Conservation (phyloP, 2,329 filamentous ascomycete genomes). For the Penicillium paneum region DNA sequence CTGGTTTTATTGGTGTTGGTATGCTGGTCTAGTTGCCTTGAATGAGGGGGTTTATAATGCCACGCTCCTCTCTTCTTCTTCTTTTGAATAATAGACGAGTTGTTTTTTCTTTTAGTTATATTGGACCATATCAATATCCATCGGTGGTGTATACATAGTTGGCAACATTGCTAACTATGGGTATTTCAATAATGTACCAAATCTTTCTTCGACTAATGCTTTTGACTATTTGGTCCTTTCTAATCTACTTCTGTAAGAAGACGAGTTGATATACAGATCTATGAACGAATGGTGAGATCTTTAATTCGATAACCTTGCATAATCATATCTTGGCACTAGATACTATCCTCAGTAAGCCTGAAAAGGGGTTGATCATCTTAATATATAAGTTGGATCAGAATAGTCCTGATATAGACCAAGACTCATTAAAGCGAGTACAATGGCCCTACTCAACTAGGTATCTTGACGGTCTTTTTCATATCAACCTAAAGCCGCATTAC, state of each 20-base stretch:
- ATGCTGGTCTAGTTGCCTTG: neutral
- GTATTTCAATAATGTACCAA: no score
- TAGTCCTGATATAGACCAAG: neutral
- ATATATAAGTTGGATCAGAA: no score
- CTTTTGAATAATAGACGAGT: neutral
- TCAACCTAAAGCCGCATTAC: neutral
- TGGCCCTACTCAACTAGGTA: neutral
- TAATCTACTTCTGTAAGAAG: neutral
- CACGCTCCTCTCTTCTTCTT: neutral
- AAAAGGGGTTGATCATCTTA: neutral
- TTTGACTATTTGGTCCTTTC: neutral
- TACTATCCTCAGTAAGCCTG: neutral
- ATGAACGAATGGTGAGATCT: slow-evolving; percentile 1
- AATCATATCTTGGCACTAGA: slow-evolving; percentile 2
- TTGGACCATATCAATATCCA: neutral
- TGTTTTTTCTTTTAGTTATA: neutral
- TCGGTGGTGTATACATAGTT: neutral
- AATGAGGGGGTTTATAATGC: neutral
- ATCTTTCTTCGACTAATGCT: neutral
- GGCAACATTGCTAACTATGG: neutral
- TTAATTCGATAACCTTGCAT: slow-evolving; percentile 9
- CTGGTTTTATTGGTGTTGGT: neutral
- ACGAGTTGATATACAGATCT: neutral
- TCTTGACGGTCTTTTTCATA: neutral
- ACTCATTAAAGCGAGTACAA: neutral